Evolutionary conservation across 495 filamentous ascomycete species (phyloP).

Genomic region (Neurospora discreta): DNA sequence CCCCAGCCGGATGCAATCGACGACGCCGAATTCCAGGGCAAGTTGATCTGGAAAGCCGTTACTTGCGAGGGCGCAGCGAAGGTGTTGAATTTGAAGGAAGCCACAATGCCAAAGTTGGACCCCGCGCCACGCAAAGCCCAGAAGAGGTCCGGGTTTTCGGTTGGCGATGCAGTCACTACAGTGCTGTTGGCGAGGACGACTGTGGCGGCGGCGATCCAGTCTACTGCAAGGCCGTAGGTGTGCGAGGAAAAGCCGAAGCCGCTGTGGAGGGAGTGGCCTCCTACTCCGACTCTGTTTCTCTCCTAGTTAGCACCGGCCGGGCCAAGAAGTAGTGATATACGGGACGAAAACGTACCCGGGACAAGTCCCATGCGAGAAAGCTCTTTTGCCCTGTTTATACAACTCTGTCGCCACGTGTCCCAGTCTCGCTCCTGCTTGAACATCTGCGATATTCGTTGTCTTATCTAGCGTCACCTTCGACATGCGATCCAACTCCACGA

Average conservation of each 20-base stretch:
- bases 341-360: constrained; percentile 22
- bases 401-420: constrained; percentile 30
- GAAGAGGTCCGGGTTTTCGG: constrained; percentile 31
- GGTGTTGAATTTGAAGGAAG: constrained; percentile 31
- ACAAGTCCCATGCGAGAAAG: constrained; percentile 36
- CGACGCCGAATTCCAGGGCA: constrained; percentile 26
- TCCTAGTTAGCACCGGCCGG: constrained; percentile 1
- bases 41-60: constrained; percentile 22
- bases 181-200: constrained; percentile 33
- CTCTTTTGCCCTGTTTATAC: constrained; percentile 29
- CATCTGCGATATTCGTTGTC: constrained; percentile 28
- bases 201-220: constrained; percentile 31
- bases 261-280: constrained; percentile 34
- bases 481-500: constrained; percentile 35
- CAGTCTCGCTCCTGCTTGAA: constrained; percentile 27
- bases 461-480: constrained; percentile 29
- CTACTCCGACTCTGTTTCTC: constrained; percentile 28
- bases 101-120: constrained; percentile 32
- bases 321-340: background rate
- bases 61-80: constrained; percentile 17
- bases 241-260: constrained; percentile 37
- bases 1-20: constrained; percentile 21
- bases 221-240: constrained; percentile 31
- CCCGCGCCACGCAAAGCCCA: constrained; percentile 35
- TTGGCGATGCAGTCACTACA: constrained; percentile 27